phyloP scores from a whole-genome alignment of 345 rosid genomes.

The Ceriops zippeliana region DNA sequence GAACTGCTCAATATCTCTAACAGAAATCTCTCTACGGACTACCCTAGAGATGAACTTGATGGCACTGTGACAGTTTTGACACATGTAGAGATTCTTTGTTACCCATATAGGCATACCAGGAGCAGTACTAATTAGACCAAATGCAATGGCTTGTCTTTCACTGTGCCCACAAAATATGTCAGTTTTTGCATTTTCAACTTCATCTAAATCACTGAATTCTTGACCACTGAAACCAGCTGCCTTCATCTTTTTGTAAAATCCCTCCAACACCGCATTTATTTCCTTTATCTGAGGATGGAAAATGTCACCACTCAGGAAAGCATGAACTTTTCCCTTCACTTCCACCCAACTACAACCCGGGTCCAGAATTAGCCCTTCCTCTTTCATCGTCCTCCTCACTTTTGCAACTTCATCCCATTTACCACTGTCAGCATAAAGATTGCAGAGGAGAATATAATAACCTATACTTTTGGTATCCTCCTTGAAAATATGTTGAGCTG shows the following conservation, averaged over 20 bases:
- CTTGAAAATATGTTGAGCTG: constrained; percentile 27
- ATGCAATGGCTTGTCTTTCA: constrained; percentile 28
- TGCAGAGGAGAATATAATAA: constrained; percentile 28
- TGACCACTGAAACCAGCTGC: constrained; percentile 19
- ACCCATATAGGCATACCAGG: constrained; percentile 35
- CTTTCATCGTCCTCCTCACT: constrained; percentile 28
- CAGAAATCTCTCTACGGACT: constrained; percentile 33
- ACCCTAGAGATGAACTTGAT: constrained; percentile 27
- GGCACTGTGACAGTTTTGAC: constrained; percentile 22
- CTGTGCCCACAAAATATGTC: constrained; percentile 34
- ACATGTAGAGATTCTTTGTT: constrained; percentile 33
- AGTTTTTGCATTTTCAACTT: constrained; percentile 15
- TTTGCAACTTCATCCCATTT: constrained; percentile 30
- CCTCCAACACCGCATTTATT: constrained; percentile 23
- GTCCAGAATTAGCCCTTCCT: constrained; percentile 32
- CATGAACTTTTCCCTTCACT: constrained; percentile 32
- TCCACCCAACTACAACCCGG: constrained; percentile 38
- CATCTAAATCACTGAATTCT: constrained; percentile 16
- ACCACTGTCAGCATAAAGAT: constrained; percentile 33
- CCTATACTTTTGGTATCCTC: constrained; percentile 21
- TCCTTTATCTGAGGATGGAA: constrained; percentile 28
- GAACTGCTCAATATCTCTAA: constrained; percentile 30
- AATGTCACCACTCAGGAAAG: constrained; percentile 29
- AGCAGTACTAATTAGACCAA: constrained; percentile 27
- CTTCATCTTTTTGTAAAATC: constrained; percentile 30